Percentiles rank a stretch among this genome's conserved stretches.
These are phyloP conservation scores for Halenospora varia DNA, from an alignment of 495 filamentous ascomycete species.

Conservation along the genomic window DNA sequence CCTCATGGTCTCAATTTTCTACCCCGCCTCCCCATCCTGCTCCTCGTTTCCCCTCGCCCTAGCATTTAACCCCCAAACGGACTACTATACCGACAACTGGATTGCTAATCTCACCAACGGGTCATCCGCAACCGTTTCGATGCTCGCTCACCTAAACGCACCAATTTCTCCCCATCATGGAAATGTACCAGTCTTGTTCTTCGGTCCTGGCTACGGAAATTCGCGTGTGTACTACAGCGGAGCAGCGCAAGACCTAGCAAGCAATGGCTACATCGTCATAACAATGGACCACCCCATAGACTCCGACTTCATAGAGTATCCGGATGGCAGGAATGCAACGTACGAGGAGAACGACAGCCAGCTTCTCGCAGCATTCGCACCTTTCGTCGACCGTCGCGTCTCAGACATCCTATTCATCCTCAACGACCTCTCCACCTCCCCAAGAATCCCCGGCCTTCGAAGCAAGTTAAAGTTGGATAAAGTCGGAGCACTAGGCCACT, in stretches of 20 bases:
- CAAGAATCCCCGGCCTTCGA: constrained; percentile 12
- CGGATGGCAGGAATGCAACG: constrained; percentile 25
- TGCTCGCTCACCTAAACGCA: neutral
- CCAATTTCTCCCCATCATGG: neutral
- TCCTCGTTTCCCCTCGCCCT: neutral
- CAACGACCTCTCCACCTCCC: constrained; percentile 23
- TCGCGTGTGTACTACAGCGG: constrained; percentile 37
- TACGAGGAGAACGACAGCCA: constrained; percentile 33
- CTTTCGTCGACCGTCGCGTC: constrained; percentile 22
- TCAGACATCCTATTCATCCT: constrained; percentile 33
- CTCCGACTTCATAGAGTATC: constrained; percentile 19
- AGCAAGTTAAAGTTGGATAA: constrained; percentile 18
- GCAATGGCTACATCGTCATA: constrained; percentile 36
- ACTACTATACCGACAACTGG: constrained; percentile 14
- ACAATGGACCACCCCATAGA: neutral
- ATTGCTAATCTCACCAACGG: neutral
- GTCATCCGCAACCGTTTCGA: neutral
- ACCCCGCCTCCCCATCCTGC: constrained; percentile 20
- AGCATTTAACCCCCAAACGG: constrained; percentile 4
- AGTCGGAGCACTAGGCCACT: constrained; percentile 44
- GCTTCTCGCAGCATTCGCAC: neutral
- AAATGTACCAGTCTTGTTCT: constrained; percentile 25
- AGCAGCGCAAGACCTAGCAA: constrained; percentile 39
- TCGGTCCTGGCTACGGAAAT: constrained; percentile 33
- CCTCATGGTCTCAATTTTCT: constrained; percentile 34